Base-by-base conservation (phyloP, 176 grass and related monocot species). In the Eleusine coracana region DNA sequence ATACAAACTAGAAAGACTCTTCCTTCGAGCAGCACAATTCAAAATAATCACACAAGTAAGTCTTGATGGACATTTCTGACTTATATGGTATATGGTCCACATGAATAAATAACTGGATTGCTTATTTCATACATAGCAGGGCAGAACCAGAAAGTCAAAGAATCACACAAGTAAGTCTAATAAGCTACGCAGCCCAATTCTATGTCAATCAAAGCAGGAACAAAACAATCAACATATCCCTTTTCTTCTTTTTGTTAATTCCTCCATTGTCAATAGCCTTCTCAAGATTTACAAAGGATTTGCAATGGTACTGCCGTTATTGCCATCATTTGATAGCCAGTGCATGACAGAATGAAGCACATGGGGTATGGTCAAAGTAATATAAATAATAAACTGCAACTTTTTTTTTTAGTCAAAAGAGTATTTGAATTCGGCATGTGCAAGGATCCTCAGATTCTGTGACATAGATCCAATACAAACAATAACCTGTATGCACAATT, bases 101-200 rank as follows among this genome's bases (percentile, higher is more conserved):
- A 46, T 61, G 74, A 75, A 68, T 10, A 74, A 74, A 37, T 67
- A 76, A 49, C 9, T 39, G 28, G 14, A 10, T 21, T 71, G 49
- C 49, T 48, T 68, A 55, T 68, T 81, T 55, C 66, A 86, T 77
- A 48, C 36, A 86, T 34, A 40, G 27, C 60, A 82, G 70, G 68
- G 20, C 18, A 68, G 5, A 81, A 59, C 71, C 7, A 72, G 5
- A 61, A 73, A 82, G 82, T 85, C 55, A 89, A 58, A 66, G 42
- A 67, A 60, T 51, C 50, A 14, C 38, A 78, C 23, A 2, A 40
- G 29, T 58, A 73, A 78, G 7, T 16, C 9, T 36, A 48, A 40
- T 67, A 66, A 39, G 50, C 12, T 86, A 82, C 67, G 56, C 23
- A 55, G 10, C 65, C 66, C 25, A 21, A 20, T 65, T 40, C 10